Base-by-base conservation (phyloP, 2,329 filamentous ascomycete species). In the Monosporascus sp. region DNA sequence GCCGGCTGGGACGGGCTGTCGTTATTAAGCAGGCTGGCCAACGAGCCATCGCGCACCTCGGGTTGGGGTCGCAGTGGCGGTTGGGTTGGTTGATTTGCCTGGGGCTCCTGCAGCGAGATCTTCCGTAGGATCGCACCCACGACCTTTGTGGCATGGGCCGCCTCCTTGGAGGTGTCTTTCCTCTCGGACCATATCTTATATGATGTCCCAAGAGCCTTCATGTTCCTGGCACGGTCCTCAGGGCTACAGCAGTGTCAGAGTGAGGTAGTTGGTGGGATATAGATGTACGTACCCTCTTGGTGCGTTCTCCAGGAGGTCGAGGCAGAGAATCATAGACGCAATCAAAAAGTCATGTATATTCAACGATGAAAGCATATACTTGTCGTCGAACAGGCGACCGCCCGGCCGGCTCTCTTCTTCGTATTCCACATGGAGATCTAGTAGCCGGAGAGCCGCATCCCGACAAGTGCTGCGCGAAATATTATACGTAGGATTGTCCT, bases 311-410 rank as follows among this genome's bases (percentile, higher is more conserved):
- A 68, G 70, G 14, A 78, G 64, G 56, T 79, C 77, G 3, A 85
- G 64, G 53, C 79, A 85, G 6, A 85, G 60, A 41, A 85, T 77
- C 78, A 83, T 85, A 14, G 79, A 76, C 0, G 81, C 81, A 18
- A 84, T 73, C 25, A 85, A 66, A 55, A 82, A 85, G 57, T 84
- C 79, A 36, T 82, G 78, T 22, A 78, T 67, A 5, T 77, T 77
- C 45, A 84, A 62, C 3, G 75, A 76, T 3, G 75, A 75, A 7
- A 83, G 63, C 69, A 84, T 78, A 66, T 77, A 80, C 43, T 75
- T 72, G 49, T 83, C 77, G 39, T 76, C 71, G 52, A 75, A 72
- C 54, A 85, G 65, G 20, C 77, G 71, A 0, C 81, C 80, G 0
- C 79, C 78, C 0, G 76, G 73, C 25, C 66, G 68, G 17, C 70